phyloP scores from a whole-genome alignment of 1,284 basidiomycete genomes.

The Moesziomyces globuligerus region DNA sequence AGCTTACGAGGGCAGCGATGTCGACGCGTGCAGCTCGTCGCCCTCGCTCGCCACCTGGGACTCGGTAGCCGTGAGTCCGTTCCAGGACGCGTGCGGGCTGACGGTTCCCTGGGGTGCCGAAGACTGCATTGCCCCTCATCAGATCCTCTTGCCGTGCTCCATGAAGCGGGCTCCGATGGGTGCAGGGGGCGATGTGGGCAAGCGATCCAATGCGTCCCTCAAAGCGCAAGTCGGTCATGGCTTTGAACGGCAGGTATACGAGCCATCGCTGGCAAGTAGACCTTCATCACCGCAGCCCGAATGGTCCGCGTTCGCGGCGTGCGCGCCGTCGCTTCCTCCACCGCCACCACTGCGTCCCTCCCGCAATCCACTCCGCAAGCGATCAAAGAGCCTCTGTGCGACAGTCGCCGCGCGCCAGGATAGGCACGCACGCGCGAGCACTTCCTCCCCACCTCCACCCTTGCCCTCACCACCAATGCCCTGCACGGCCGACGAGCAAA shows the following conservation, averaged over 20 bases:
- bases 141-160: slow-evolving; percentile 28
- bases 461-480: slow-evolving; percentile 5
- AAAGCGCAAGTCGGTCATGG: slow-evolving; percentile 20
- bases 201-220: neutral
- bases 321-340: slow-evolving; percentile 7
- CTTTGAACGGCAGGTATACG: neutral
- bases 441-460: slow-evolving; percentile 18
- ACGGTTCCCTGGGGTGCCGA: neutral
- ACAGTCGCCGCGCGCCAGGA: neutral
- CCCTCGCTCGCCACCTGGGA: neutral
- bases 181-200: neutral
- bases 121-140: neutral
- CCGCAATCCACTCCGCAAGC: slow-evolving; percentile 19
- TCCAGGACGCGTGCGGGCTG: neutral
- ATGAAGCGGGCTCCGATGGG: slow-evolving; percentile 8
- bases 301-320: slow-evolving; percentile 5
- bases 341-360: slow-evolving; percentile 28
- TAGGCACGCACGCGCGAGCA: neutral
- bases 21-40: slow-evolving; percentile 3
- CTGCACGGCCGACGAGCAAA: neutral
- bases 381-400: slow-evolving; percentile 27
- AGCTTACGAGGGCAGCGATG: neutral
- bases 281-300: slow-evolving; percentile 3
- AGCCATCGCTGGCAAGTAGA: neutral
- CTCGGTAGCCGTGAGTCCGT: neutral